These are phyloP conservation scores for Forsythia suspensa DNA, from an alignment of 257 asterid genomes.

Conservation along the genomic window DNA sequence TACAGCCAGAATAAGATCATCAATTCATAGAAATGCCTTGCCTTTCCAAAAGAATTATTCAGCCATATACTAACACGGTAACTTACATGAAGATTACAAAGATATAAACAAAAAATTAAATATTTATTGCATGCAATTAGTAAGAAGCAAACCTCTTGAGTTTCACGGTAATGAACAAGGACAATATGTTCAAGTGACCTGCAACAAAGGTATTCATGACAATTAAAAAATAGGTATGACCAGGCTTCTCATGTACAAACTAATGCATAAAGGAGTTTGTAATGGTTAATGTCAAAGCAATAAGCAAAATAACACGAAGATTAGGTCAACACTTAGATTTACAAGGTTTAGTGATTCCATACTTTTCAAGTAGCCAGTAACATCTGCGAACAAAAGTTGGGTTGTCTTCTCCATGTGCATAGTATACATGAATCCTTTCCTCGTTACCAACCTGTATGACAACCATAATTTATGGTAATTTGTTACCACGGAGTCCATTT, in stretches of 20 bases:
- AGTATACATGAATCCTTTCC: conserved; percentile 97
- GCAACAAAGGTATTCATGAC: conserved; percentile 35
- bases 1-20: not conserved
- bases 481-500: conserved; percentile 22
- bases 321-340: conserved; percentile 10
- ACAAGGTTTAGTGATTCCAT: conserved; percentile 33
- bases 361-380: conserved; percentile 99
- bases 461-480: conserved; percentile 26
- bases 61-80: not conserved
- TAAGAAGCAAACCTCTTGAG: conserved; percentile 79
- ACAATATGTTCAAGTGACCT: conserved; percentile 92
- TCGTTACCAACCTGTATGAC: conserved; percentile 80
- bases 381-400: conserved; percentile 97
- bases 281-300: conserved; percentile 16
- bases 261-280: conserved; percentile 11
- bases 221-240: conserved; percentile 14
- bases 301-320: conserved; percentile 11
- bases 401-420: conserved; percentile 93
- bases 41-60: conserved; percentile 1
- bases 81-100: not conserved
- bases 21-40: not conserved
- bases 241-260: conserved; percentile 14
- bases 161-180: conserved; percentile 98
- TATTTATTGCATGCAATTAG: conserved; percentile 2
- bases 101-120: conserved; percentile 3